These are phyloP conservation scores for Geosiphon pyriformis DNA, from an alignment of 192 early-diverging fungal species.

Conservation along the genomic window DNA sequence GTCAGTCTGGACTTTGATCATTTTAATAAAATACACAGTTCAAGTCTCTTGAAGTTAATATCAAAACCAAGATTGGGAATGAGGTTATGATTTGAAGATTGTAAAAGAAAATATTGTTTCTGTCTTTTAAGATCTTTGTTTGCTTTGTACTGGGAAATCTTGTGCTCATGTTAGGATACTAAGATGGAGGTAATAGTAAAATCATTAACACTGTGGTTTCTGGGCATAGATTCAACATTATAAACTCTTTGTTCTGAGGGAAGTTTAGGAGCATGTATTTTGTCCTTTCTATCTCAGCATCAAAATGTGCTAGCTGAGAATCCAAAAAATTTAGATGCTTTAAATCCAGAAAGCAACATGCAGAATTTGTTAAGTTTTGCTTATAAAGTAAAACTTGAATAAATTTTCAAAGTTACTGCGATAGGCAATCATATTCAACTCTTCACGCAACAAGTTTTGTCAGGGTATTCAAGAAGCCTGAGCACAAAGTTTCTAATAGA, in stretches of 20 bases:
- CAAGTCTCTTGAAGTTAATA: slow-evolving; percentile 3
- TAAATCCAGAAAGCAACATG: slow-evolving; percentile 8
- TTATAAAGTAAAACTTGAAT: slow-evolving; percentile 3
- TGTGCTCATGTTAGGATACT: slow-evolving; percentile 37
- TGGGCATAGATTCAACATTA: slow-evolving; percentile 26
- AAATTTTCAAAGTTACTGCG: too few relatives aligned
- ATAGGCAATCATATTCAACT: too few relatives aligned
- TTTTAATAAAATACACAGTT: not conserved
- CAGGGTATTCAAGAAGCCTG: too few relatives aligned
- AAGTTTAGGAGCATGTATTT: slow-evolving; percentile 9
- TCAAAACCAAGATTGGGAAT: not conserved
- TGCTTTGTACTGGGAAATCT: slow-evolving; percentile 26
- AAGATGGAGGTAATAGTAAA: slow-evolving; percentile 41
- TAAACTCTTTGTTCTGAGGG: not conserved
- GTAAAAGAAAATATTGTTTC: not conserved
- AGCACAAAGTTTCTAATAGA: too few relatives aligned
- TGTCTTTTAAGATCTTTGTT: not conserved
- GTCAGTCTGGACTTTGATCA: not conserved
- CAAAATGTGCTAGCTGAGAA: not conserved
- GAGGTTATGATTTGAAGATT: not conserved
- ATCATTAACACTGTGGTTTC: slow-evolving; percentile 32
- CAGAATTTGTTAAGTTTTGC: slow-evolving; percentile 8
- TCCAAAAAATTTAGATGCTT: slow-evolving; percentile 1
- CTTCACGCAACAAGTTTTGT: too few relatives aligned
- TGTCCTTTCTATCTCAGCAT: not conserved